Percentiles rank a stretch among this genome's conserved stretches.
Conservation (phyloP, 2,329 filamentous ascomycete species). For the Ascomycota sp. region DNA sequence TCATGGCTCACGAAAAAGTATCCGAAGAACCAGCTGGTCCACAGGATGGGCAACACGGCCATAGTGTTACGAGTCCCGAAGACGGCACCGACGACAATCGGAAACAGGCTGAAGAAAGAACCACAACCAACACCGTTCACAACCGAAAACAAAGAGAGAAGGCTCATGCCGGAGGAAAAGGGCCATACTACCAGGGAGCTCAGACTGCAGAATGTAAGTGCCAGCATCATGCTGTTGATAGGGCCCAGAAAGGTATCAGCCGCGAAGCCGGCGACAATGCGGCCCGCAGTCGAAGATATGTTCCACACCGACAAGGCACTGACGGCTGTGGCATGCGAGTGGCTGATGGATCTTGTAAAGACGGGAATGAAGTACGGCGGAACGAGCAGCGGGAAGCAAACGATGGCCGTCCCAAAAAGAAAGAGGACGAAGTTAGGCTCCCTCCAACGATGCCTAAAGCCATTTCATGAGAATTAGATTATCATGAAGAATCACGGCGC, state of each 20-base stretch:
- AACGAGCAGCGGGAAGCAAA: slow-evolving; percentile 9
- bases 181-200: slow-evolving; percentile 9
- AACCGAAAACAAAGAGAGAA: slow-evolving; percentile 7
- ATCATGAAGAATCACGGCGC: neutral
- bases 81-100: slow-evolving; percentile 5
- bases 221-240: slow-evolving; percentile 8
- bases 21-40: slow-evolving; percentile 9
- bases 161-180: slow-evolving; percentile 6
- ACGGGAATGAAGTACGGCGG: slow-evolving; percentile 11
- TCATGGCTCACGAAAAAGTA: slow-evolving; percentile 9
- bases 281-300: slow-evolving; percentile 8
- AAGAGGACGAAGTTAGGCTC: slow-evolving; percentile 7
- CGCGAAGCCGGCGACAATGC: slow-evolving; percentile 7
- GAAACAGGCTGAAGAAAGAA: slow-evolving; percentile 10
- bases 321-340: slow-evolving; percentile 5
- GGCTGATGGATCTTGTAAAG: slow-evolving; percentile 7
- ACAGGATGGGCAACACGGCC: slow-evolving; percentile 8
- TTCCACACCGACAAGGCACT: slow-evolving; percentile 9
- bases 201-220: slow-evolving; percentile 7
- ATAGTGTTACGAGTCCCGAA: slow-evolving; percentile 8
- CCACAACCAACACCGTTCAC: slow-evolving; percentile 10
- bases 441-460: slow-evolving; percentile 7
- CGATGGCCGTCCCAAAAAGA: slow-evolving; percentile 5
- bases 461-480: neutral
- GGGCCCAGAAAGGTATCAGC: slow-evolving; percentile 9